Percentiles rank a stretch among this genome's conserved stretches.
Conservation (phyloP, 2,329 filamentous ascomycete species). For the Nigrograna mackinnonii region DNA sequence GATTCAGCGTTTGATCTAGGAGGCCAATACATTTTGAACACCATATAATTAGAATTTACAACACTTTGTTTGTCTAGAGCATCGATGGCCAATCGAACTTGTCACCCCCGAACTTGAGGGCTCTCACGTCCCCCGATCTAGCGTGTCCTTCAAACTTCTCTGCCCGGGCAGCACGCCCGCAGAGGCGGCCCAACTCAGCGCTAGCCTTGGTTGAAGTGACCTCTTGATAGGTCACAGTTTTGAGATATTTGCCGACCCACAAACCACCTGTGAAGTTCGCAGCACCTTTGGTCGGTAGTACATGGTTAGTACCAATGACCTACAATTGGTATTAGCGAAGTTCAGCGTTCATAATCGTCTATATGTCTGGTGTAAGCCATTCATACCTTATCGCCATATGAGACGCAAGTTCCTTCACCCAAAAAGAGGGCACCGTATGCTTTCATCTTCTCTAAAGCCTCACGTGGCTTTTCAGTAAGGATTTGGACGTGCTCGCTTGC, state of each 20-base stretch:
- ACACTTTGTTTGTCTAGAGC: no score
- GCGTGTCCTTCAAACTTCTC: conserved; percentile 1
- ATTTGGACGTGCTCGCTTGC: conserved; percentile 1
- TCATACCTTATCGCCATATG: conserved; percentile 1
- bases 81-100: background rate
- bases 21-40: no score
- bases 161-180: background rate
- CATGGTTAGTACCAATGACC: conserved; percentile 1
- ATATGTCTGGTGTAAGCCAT: background rate
- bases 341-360: background rate
- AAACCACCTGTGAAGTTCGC: conserved; percentile 1
- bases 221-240: background rate
- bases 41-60: no score
- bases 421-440: background rate
- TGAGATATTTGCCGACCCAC: conserved; percentile 1
- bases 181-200: background rate
- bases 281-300: background rate
- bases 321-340: background rate
- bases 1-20: no score
- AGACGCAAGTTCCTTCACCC: background rate
- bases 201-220: background rate
- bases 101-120: background rate
- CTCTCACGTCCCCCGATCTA: background rate
- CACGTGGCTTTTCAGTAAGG: background rate
- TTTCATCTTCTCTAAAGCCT: conserved; percentile 1